Percentiles rank a stretch among this genome's conserved stretches.
These are phyloP conservation scores for Daldinia sp. DNA, from an alignment of 2,329 filamentous ascomycete species.

Conservation along the genomic window DNA sequence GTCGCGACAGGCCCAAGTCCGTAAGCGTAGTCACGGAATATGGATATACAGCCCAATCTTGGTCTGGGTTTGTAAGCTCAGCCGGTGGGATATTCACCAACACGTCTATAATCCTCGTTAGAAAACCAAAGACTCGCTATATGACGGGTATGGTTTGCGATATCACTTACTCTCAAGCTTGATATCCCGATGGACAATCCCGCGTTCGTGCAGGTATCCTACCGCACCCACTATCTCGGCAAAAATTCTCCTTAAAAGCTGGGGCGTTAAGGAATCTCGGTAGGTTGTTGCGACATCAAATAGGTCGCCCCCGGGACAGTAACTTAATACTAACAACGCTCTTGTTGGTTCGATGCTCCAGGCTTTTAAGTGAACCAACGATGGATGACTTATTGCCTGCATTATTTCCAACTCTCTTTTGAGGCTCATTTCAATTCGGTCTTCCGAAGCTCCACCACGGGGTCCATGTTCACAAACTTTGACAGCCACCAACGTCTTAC, in stretches of 20 bases:
- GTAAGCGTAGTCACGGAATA: slow-evolving; percentile 88
- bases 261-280: slow-evolving; percentile 70
- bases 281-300: slow-evolving; percentile 88
- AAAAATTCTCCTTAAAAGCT: slow-evolving; percentile 84
- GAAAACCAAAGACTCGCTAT: neutral
- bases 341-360: slow-evolving; percentile 86
- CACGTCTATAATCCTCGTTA: slow-evolving; percentile 68
- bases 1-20: slow-evolving; percentile 87
- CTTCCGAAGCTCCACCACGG: slow-evolving; percentile 89
- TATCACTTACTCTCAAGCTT: slow-evolving; percentile 84
- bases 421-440: slow-evolving; percentile 90
- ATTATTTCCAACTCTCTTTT: slow-evolving; percentile 96
- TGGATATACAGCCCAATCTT: slow-evolving; percentile 78
- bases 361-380: slow-evolving; percentile 87
- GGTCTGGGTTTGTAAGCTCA: slow-evolving; percentile 68
- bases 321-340: slow-evolving; percentile 85
- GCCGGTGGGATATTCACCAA: slow-evolving; percentile 82
- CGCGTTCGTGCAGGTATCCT: slow-evolving; percentile 81
- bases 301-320: slow-evolving; percentile 92
- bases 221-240: slow-evolving; percentile 87
- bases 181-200: slow-evolving; percentile 95
- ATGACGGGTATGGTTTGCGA: neutral
- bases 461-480: slow-evolving; percentile 97
- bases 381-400: slow-evolving; percentile 86
- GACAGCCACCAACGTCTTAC: slow-evolving; percentile 88